Conservation (phyloP, 257 asterid species). For the Nicotiana sylvestris region DNA sequence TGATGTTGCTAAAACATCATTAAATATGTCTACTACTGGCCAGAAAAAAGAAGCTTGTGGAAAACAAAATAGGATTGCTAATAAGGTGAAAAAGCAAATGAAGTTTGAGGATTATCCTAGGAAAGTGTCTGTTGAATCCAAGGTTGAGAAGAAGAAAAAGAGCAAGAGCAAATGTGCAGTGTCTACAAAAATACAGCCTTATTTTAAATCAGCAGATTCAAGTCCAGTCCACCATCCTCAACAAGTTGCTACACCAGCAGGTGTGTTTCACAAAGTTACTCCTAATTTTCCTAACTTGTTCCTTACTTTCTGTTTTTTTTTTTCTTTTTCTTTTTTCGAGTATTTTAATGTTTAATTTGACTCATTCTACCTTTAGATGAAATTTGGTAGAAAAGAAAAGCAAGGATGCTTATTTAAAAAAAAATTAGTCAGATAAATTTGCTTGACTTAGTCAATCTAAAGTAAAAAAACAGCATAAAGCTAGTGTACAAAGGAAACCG, state of each 20-base stretch:
- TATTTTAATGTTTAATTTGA: not conserved
- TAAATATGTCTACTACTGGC: not conserved
- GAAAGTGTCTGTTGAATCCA: constrained; percentile 20
- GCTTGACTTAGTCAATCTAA: not conserved
- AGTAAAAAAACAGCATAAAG: not conserved
- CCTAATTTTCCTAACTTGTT: not conserved
- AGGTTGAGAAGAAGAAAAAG: constrained; percentile 16
- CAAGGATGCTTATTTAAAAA: not conserved
- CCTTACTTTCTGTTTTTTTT: not conserved
- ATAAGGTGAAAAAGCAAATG: constrained; percentile 30
- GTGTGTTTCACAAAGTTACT: not conserved
- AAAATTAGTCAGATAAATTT: not conserved
- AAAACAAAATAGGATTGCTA: not conserved
- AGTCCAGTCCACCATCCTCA: constrained; percentile 9
- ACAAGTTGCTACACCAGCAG: not conserved
- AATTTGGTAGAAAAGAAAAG: not conserved
- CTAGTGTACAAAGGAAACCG: too few relatives aligned
- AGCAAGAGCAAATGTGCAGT: constrained; percentile 12
- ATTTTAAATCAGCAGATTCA: not conserved
- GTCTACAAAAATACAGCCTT: constrained; percentile 1
- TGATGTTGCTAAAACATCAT: not conserved
- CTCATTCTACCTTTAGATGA: not conserved
- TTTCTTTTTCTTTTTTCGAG: not conserved
- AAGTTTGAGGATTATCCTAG: constrained; percentile 8
- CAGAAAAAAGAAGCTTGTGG: not conserved